Conservation (phyloP, 1,139 yeast species). For the Candida neerlandica region DNA sequence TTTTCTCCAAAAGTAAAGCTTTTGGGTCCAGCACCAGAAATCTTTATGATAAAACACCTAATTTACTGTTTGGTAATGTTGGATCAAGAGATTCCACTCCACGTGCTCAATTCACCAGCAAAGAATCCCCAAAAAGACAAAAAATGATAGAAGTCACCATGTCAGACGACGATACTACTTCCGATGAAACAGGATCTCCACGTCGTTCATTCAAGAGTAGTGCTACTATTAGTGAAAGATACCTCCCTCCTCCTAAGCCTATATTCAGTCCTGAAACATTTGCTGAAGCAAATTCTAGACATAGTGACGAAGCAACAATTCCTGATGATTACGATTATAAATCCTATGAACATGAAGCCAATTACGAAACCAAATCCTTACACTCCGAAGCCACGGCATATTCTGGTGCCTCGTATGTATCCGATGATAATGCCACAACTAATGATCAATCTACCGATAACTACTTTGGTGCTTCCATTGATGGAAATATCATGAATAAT, state of each 20-base stretch:
- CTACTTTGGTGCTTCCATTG: slow-evolving; percentile 48
- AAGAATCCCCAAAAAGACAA: slow-evolving; percentile 69
- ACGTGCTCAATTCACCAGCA: slow-evolving; percentile 56
- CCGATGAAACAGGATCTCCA: slow-evolving; percentile 39
- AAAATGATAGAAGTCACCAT: slow-evolving; percentile 50
- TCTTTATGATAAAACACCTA: slow-evolving; percentile 13
- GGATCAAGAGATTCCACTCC: slow-evolving; percentile 32
- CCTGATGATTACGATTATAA: slow-evolving; percentile 34
- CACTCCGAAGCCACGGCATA: slow-evolving; percentile 46
- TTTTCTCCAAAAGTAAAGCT: slow-evolving; percentile 48
- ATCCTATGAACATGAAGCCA: slow-evolving; percentile 40
- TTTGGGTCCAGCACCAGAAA: slow-evolving; percentile 10
- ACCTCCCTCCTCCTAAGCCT: slow-evolving; percentile 65
- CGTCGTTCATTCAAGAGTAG: slow-evolving; percentile 38
- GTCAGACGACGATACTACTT: slow-evolving; percentile 46
- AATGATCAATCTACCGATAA: slow-evolving; percentile 26
- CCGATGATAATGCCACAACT: slow-evolving; percentile 24
- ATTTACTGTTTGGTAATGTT: slow-evolving; percentile 9
- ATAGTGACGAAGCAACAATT: slow-evolving; percentile 37
- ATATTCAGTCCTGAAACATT: slow-evolving; percentile 64
- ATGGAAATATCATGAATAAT: slow-evolving; percentile 49
- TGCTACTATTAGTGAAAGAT: slow-evolving; percentile 48
- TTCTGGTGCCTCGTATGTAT: slow-evolving; percentile 35
- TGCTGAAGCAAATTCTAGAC: slow-evolving; percentile 58
- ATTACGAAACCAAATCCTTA: slow-evolving; percentile 36